Conservation (phyloP, 1,284 basidiomycete genomes). For the Moesziomyces sp. region DNA sequence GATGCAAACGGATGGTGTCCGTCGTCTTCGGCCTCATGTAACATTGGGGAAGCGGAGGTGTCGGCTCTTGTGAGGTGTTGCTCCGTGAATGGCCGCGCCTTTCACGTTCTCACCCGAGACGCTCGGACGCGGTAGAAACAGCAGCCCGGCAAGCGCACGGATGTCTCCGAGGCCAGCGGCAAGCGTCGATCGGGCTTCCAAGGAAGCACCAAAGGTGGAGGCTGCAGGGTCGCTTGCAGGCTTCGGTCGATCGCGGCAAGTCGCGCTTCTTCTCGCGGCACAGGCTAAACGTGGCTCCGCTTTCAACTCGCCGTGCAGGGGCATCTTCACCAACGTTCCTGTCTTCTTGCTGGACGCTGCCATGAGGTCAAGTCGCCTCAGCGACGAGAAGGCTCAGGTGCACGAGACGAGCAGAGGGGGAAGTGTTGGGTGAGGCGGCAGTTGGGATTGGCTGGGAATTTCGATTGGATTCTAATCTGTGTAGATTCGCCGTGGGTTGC, state of each 20-base stretch:
- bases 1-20: not conserved
- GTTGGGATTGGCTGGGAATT: constrained; percentile 2
- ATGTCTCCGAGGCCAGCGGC: constrained; percentile 21
- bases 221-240: not conserved
- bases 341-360: not conserved
- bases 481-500: not conserved
- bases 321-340: constrained; percentile 3
- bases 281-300: not conserved
- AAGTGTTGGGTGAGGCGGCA: not conserved
- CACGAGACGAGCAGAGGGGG: not conserved
- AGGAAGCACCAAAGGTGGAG: constrained; percentile 3
- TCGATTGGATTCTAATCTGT: constrained; percentile 26
- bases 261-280: not conserved
- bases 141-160: not conserved
- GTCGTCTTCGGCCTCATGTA: not conserved
- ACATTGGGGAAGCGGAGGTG: not conserved
- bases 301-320: constrained; percentile 1
- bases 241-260: constrained; percentile 6
- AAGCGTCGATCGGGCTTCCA: not conserved
- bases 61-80: not conserved
- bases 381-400: not conserved
- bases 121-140: not conserved
- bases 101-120: not conserved
- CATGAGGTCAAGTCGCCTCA: too few species aligned
- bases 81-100: not conserved